Conservation (phyloP, 2,329 filamentous ascomycete species). For the Aureobasidium lini region DNA sequence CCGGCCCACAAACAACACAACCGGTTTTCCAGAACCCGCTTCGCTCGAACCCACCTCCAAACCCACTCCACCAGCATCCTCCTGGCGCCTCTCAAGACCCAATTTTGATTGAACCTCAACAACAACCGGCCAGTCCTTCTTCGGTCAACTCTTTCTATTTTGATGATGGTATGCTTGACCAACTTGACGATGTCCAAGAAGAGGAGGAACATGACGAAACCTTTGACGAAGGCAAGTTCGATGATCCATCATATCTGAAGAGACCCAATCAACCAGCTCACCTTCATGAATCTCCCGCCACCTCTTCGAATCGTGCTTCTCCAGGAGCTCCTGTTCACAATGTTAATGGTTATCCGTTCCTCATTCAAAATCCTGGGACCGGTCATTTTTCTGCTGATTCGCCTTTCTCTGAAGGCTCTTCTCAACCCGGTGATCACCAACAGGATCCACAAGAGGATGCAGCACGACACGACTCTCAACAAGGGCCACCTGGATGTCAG, state of each 20-base stretch:
- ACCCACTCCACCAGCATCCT: neutral
- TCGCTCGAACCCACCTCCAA: neutral
- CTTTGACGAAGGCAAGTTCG: conserved; percentile 32
- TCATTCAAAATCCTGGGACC: conserved; percentile 6
- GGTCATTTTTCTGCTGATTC: conserved; percentile 3
- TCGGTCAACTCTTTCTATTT: conserved; percentile 22
- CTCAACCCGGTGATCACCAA: neutral
- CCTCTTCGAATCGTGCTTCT: neutral
- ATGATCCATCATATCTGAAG: conserved; percentile 12
- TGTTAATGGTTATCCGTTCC: conserved; percentile 7
- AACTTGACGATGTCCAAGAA: conserved; percentile 1
- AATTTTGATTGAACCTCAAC: neutral
- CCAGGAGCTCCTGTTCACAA: neutral
- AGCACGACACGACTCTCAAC: conserved; percentile 21
- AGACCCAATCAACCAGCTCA: neutral
- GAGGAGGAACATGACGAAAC: conserved; percentile 1
- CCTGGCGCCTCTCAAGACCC: neutral
- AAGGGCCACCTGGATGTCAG: conserved; percentile 32
- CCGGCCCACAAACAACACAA: neutral
- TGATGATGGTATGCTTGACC: conserved; percentile 25
- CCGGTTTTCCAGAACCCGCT: neutral
- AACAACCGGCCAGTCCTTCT: conserved; percentile 19
- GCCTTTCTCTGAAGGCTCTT: conserved; percentile 8
- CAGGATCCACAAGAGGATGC: neutral
- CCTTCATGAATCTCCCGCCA: neutral